A percentile compares a stretch with the other conserved stretches of the same genome.
phyloP scores from a whole-genome alignment of 1,139 yeast species.

The Suhomyces taliae region DNA sequence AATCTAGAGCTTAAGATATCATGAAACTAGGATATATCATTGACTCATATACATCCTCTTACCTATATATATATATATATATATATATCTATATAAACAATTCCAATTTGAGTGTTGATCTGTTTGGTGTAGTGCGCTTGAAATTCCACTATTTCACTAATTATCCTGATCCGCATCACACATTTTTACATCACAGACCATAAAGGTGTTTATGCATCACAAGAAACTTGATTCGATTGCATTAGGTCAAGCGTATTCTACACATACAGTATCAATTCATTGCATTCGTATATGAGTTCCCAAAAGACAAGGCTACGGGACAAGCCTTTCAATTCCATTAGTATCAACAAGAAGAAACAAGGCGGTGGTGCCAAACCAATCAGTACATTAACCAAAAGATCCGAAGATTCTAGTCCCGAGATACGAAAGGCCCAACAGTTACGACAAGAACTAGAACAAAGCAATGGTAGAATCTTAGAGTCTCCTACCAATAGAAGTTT shows the following conservation, averaged over 20 bases:
- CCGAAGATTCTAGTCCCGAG: conserved; percentile 1
- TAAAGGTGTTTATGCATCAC: neutral
- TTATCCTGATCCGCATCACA: neutral
- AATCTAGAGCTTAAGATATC: too few species aligned
- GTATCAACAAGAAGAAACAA: conserved; percentile 10
- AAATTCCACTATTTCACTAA: too few species aligned
- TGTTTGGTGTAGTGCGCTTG: too few species aligned
- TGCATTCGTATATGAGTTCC: conserved; percentile 5
- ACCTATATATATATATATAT: too few species aligned
- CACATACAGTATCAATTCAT: neutral
- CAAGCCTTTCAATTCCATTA: conserved; percentile 11
- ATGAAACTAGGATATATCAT: too few species aligned
- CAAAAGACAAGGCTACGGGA: conserved; percentile 11
- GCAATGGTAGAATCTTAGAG: neutral
- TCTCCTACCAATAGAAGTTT: neutral
- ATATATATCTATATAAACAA: too few species aligned
- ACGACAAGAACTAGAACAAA: conserved; percentile 4
- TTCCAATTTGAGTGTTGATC: too few species aligned
- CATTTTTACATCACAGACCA: neutral
- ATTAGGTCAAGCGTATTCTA: neutral
- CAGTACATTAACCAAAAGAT: conserved; percentile 7
- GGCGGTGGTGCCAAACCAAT: conserved; percentile 14
- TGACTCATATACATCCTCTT: too few species aligned
- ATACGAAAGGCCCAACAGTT: conserved; percentile 6
- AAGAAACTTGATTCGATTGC: neutral